Conservation (phyloP, 805 yeast genomes). For the Millerozyma acaciae region DNA sequence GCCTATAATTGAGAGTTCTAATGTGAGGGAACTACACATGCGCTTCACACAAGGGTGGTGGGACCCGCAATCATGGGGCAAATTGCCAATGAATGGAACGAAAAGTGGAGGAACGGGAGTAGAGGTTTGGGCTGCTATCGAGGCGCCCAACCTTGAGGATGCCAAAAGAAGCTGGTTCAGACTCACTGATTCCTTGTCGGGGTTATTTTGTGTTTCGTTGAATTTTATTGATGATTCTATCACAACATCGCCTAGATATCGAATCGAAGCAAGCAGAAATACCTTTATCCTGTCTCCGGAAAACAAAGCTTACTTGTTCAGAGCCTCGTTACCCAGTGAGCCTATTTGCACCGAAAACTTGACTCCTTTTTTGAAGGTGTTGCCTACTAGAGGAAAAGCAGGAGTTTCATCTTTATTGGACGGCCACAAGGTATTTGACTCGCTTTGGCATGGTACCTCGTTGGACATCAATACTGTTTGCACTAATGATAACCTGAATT, state of each 20-base stretch:
- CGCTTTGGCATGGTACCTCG: constrained; percentile 92
- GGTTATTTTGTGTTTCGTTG: constrained; percentile 91
- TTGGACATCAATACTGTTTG: constrained; percentile 69
- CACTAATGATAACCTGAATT: constrained; percentile 25
- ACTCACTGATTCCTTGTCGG: constrained; percentile 74
- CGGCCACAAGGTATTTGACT: constrained; percentile 86
- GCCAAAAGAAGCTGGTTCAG: constrained; percentile 68
- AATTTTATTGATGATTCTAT: constrained; percentile 79
- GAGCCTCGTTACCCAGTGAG: constrained; percentile 91
- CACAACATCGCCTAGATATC: constrained; percentile 58
- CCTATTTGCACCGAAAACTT: constrained; percentile 96
- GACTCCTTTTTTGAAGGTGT: constrained; percentile 84
- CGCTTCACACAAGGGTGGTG: constrained; percentile 94
- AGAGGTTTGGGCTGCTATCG: constrained; percentile 85
- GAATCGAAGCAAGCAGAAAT: constrained; percentile 36
- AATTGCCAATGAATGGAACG: constrained; percentile 66
- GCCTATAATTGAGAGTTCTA: constrained; percentile 64
- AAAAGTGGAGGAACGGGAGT: constrained; percentile 92
- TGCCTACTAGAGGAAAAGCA: constrained; percentile 89
- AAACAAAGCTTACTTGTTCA: constrained; percentile 49
- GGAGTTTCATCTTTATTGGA: constrained; percentile 83
- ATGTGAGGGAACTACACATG: constrained; percentile 72
- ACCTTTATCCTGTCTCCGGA: constrained; percentile 5
- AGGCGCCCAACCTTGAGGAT: constrained; percentile 49
- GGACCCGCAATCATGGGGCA: constrained; percentile 88